Conservation (phyloP, 805 yeast species). For the Brettanomyces sp. region DNA sequence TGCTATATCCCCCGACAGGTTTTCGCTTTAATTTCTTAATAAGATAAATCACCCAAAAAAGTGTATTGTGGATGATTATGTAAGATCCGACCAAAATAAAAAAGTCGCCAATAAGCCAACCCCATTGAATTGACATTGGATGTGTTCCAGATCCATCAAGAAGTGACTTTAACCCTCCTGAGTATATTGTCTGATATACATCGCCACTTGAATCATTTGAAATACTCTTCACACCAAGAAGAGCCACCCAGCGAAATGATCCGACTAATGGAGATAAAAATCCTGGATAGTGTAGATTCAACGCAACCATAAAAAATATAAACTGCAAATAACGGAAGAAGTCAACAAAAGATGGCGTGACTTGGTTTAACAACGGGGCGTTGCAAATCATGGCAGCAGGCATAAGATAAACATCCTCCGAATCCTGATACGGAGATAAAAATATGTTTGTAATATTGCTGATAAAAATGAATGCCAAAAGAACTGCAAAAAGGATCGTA, state of each 20-base stretch:
- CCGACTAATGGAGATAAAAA: slow-evolving; percentile 48
- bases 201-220: slow-evolving; percentile 18
- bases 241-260: slow-evolving; percentile 44
- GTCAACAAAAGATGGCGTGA: slow-evolving; percentile 44
- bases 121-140: slow-evolving; percentile 24
- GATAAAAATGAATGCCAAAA: slow-evolving; percentile 30
- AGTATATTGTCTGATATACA: slow-evolving; percentile 32
- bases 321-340: slow-evolving; percentile 48
- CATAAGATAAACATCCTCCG: slow-evolving; percentile 41
- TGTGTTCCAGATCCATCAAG: slow-evolving; percentile 19
- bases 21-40: neutral
- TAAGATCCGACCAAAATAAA: slow-evolving; percentile 17
- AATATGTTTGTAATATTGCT: slow-evolving; percentile 28
- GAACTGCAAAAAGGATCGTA: slow-evolving; percentile 27
- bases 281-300: slow-evolving; percentile 52
- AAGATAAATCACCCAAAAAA: neutral
- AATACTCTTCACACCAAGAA: slow-evolving; percentile 23
- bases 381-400: slow-evolving; percentile 52
- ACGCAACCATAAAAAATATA: slow-evolving; percentile 46
- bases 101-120: slow-evolving; percentile 31
- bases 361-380: slow-evolving; percentile 42
- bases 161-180: slow-evolving; percentile 32
- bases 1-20: neutral
- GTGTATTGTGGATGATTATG: slow-evolving; percentile 8
- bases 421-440: slow-evolving; percentile 50